These are phyloP conservation scores for Amanita brunnescens DNA, from an alignment of 768 basidiomycete genomes.

Conservation along the genomic window DNA sequence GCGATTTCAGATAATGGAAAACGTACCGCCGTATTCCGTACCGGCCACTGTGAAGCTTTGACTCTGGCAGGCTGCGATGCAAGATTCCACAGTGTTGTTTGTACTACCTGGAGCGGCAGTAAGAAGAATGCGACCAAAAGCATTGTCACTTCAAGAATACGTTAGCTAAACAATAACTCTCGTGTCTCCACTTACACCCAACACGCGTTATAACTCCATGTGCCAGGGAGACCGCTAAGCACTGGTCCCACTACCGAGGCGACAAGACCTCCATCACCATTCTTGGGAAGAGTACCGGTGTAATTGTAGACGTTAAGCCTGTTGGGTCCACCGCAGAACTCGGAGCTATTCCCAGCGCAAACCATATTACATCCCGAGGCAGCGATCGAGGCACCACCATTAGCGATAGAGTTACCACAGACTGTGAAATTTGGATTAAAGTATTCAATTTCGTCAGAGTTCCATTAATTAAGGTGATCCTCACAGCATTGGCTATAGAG, in stretches of 20 bases:
- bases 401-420: conserved; percentile 39
- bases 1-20: conserved; percentile 1
- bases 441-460: conserved; percentile 9
- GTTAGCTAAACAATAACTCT: background rate
- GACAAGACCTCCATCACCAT: conserved; percentile 26
- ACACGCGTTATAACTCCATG: conserved; percentile 56
- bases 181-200: conserved; percentile 40
- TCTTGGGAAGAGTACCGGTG: conserved; percentile 40
- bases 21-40: conserved; percentile 54
- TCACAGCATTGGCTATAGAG: conserved; percentile 45
- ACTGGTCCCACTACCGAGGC: conserved; percentile 31
- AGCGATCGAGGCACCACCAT: conserved; percentile 37
- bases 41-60: conserved; percentile 61
- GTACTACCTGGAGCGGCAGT: conserved; percentile 17
- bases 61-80: conserved; percentile 48
- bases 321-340: conserved; percentile 70
- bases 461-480: conserved; percentile 15
- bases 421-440: conserved; percentile 24
- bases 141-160: conserved; percentile 41
- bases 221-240: conserved; percentile 38
- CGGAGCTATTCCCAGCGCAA: conserved; percentile 51
- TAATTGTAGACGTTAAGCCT: conserved; percentile 62
- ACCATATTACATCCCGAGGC: conserved; percentile 57
- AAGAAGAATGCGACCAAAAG: conserved; percentile 50
- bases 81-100: conserved; percentile 49